These are phyloP conservation scores for Phaseolus coccineus DNA, from an alignment of 331 rosid genomes.

Conservation along the genomic window DNA sequence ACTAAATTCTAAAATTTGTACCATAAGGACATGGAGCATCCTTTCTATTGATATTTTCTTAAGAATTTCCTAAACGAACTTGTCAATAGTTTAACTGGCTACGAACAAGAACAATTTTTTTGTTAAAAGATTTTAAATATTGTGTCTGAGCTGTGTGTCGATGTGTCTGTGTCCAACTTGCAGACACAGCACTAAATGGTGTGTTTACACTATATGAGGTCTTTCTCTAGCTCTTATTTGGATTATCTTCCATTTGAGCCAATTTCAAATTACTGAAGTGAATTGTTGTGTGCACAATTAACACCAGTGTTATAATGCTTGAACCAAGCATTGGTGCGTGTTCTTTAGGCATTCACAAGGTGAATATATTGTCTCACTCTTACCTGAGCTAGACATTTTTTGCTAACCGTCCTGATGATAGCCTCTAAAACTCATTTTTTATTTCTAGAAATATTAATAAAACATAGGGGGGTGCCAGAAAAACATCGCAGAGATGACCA, in stretches of 20 bases:
- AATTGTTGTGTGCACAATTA: background rate
- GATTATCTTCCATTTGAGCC: background rate
- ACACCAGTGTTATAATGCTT: background rate
- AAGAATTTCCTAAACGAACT: background rate
- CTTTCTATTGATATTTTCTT: background rate
- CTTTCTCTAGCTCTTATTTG: background rate
- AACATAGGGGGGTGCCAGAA: slow-evolving; percentile 21
- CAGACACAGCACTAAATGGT: background rate
- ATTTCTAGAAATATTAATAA: slow-evolving; percentile 14
- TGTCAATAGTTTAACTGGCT: background rate
- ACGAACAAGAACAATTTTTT: background rate
- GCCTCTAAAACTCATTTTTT: background rate
- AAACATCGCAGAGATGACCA: slow-evolving; percentile 17
- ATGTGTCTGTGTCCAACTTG: background rate
- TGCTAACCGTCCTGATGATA: background rate
- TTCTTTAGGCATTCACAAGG: background rate
- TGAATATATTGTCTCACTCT: background rate
- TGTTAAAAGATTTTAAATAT: background rate
- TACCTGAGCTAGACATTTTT: background rate
- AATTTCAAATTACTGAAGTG: slow-evolving; percentile 1
- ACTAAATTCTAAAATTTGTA: background rate
- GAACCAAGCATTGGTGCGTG: background rate
- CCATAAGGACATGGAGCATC: background rate
- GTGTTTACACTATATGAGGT: too few species aligned
- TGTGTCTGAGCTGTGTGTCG: background rate